Evolutionary conservation across 805 yeast genomes (phyloP).

Genomic region (Candida nemodendra): DNA sequence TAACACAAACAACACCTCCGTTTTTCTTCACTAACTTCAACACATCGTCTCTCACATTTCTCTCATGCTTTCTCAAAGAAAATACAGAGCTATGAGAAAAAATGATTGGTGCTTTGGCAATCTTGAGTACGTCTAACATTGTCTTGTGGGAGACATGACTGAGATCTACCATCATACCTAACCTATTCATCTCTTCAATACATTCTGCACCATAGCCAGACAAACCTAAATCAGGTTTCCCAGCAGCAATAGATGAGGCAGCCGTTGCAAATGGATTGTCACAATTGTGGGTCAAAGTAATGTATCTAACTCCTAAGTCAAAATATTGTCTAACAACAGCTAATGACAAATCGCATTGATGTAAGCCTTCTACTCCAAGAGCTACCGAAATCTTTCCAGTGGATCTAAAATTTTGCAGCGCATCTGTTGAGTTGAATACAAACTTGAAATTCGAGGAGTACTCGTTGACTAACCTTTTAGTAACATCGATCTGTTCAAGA

Average conservation of each 20-base stretch:
- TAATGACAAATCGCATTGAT: conserved; percentile 44
- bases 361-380: conserved; percentile 50
- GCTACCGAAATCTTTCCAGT: conserved; percentile 39
- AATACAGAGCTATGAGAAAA: conserved; percentile 47
- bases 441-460: conserved; percentile 35
- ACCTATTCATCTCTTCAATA: conserved; percentile 45
- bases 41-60: conserved; percentile 48
- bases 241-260: conserved; percentile 42
- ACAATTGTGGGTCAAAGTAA: conserved; percentile 49
- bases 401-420: conserved; percentile 28
- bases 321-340: conserved; percentile 44
- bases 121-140: conserved; percentile 40
- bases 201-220: conserved; percentile 40
- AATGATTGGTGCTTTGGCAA: conserved; percentile 43
- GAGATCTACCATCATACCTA: conserved; percentile 50
- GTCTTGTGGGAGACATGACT: conserved; percentile 46
- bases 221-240: conserved; percentile 41
- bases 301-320: conserved; percentile 47
- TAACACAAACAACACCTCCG: conserved; percentile 46
- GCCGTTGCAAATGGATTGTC: conserved; percentile 53
- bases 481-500: conserved; percentile 21
- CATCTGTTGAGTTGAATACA: conserved; percentile 37
- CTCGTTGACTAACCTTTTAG: conserved; percentile 37
- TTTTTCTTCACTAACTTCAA: conserved; percentile 35
- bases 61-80: conserved; percentile 35